Percentiles rank a stretch among this genome's conserved stretches.
Evolutionary conservation across 1,139 yeast genomes (phyloP).

Genomic region (Petasospora rhodanensis): DNA sequence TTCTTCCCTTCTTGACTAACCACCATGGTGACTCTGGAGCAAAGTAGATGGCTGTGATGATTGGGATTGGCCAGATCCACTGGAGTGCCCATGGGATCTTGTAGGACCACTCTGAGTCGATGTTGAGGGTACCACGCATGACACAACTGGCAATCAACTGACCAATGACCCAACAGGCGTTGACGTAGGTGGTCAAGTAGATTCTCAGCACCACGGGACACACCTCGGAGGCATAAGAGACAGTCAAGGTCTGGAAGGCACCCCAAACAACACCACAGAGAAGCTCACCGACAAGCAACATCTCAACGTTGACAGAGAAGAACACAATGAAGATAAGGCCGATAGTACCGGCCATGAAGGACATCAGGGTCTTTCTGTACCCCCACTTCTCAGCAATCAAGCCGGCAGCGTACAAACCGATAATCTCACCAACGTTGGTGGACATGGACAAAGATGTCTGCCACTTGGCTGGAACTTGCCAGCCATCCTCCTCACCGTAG

Average conservation of each 20-base stretch:
- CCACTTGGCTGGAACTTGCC: constrained; percentile 28
- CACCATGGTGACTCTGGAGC: constrained; percentile 54
- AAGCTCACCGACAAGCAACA: constrained; percentile 30
- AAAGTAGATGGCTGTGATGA: constrained; percentile 42
- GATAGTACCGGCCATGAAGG: constrained; percentile 25
- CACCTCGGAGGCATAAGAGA: constrained; percentile 31
- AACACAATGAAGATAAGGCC: constrained; percentile 27
- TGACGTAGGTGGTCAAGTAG: constrained; percentile 26
- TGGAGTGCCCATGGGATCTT: constrained; percentile 48
- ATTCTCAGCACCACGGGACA: constrained; percentile 32
- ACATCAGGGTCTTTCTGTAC: constrained; percentile 49
- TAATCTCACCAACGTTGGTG: constrained; percentile 31
- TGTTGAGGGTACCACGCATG: constrained; percentile 19
- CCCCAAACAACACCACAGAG: constrained; percentile 30
- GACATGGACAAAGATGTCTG: constrained; percentile 32
- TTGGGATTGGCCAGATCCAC: constrained; percentile 61
- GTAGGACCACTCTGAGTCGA: constrained; percentile 27
- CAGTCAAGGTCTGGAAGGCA: constrained; percentile 23
- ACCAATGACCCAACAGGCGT: constrained; percentile 30
- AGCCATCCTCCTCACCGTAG: constrained; percentile 10
- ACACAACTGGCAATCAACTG: constrained; percentile 26
- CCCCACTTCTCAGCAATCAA: constrained; percentile 52
- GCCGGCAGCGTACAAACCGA: constrained; percentile 53
- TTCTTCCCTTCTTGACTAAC: constrained; percentile 16
- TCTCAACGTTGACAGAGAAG: constrained; percentile 24